Base-by-base conservation (phyloP, 163 green algal genomes). In the Prototheca cutis region DNA sequence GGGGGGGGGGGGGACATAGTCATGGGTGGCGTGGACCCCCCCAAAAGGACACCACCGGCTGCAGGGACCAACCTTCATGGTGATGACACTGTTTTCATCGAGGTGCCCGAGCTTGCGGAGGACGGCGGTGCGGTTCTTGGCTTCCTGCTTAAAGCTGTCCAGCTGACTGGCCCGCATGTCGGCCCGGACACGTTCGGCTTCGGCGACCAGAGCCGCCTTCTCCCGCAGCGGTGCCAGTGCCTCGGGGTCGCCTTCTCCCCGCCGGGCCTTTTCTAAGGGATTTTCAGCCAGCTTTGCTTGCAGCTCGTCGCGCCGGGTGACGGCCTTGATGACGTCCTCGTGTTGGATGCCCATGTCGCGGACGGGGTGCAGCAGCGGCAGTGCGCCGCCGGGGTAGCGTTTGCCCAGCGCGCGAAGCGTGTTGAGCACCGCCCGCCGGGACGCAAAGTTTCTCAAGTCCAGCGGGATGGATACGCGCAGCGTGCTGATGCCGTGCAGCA, bases 21-120 rank as follows among this genome's bases (percentile, higher is more conserved):
- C n/a, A n/a, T n/a, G n/a, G n/a, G n/a, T n/a, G n/a, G n/a, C n/a
- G n/a, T n/a, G n/a, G n/a, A n/a, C n/a, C n/a, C n/a, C n/a, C n/a
- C n/a, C n/a, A n/a, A n/a, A n/a, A n/a, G n/a, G n/a, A n/a, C n/a
- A n/a, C n/a, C n/a, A n/a, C n/a, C n/a, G n/a, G n/a, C n/a, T n/a
- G n/a, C n/a, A n/a, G n/a, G n/a, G n/a, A n/a, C n/a, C n/a, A n/a
- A n/a, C n/a, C n/a, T n/a, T 78, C n/a, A 76, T 39, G 19, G 27
- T 58, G n/a, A 81, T 70, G 30, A 74, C 59, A 7, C 61, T 73
- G 39, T 92, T 80, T 1, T 57, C 75, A 18, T 85, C 70, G 7
- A 97, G 67, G 62, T 94, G 80, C 1, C 87, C 85, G 55, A 98
- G 80, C 62, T 77, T 76, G 29, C 77, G 74, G 57, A 99, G 76